Evolutionary conservation across 768 basidiomycete genomes (phyloP), one percentile per base, ranked within the genome.

Genomic region (Macrolepiota fuliginosa): DNA sequence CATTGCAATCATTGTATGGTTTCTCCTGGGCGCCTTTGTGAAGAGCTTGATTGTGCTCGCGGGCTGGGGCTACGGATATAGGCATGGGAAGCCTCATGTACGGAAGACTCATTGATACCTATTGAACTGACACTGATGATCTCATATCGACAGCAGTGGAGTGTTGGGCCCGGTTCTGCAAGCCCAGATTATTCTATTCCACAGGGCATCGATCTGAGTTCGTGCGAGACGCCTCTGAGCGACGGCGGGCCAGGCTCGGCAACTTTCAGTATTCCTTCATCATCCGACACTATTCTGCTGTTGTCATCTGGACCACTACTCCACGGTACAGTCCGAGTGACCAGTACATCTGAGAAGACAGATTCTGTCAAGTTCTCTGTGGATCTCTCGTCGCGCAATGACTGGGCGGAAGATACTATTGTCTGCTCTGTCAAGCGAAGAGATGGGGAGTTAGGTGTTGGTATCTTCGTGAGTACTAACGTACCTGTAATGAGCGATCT

Each of bases 371-470:
- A 39, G 19, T 54, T 55, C 15, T 61, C 42, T 3, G 25, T 61
- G 3, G 15, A 27, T 2, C 53, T 54, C 12, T 35, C 19, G 29
- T 15, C 52, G 32, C 11, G 19, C 4, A 4, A 12, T 4, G 22
- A 29, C 22, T 10, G 32, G 19, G 36, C 32, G 19, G 46, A 32
- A 3, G 45, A 55, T 49, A 61, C 60, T 0, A 61, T 61, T 24
- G 60, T 50, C 35, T 61, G 60, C 15, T 25, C 46, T 37, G 6
- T 61, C 19, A 55, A 39, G 11, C 42, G 60, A 27, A 37, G 19
- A 19, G 42, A 61, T 37, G 60, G 60, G 15, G 60, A 61, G 24
- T 36, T 11, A 13, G 60, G 60, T 27, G 60, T 61, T 32, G 60
- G 60, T 2, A 55, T 61, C 5, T 61, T 61, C 32, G 60, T 61